Evolutionary conservation across 2,329 filamentous ascomycete species (phyloP).

Genomic region (Zymoseptoria crescenta): DNA sequence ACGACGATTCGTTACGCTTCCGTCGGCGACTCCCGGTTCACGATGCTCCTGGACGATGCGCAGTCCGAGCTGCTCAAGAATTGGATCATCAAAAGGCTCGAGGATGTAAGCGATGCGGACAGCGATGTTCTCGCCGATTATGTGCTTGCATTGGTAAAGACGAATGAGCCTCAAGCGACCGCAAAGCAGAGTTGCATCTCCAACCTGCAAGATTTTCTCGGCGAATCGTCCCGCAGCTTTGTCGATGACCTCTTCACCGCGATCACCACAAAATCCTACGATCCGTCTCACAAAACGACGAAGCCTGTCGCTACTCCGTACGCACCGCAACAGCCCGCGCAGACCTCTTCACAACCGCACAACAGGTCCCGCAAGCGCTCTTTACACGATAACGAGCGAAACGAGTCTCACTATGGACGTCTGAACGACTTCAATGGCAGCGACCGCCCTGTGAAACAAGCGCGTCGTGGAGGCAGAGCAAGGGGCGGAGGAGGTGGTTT

Average conservation of each 20-base stretch:
- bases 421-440: slow-evolving; percentile 25
- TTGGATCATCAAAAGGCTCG: slow-evolving; percentile 71
- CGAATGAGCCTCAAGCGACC: slow-evolving; percentile 57
- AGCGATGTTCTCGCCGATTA: slow-evolving; percentile 77
- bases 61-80: slow-evolving; percentile 56
- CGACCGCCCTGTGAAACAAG: slow-evolving; percentile 51
- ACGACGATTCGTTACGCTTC: not conserved
- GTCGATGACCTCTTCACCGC: slow-evolving; percentile 64
- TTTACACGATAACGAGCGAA: slow-evolving; percentile 48
- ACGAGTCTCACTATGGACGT: slow-evolving; percentile 33
- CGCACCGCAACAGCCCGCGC: slow-evolving; percentile 12
- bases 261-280: slow-evolving; percentile 48
- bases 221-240: slow-evolving; percentile 55
- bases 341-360: slow-evolving; percentile 9
- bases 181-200: slow-evolving; percentile 61
- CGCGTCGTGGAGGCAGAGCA: slow-evolving; percentile 46
- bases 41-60: slow-evolving; percentile 49
- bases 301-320: slow-evolving; percentile 12
- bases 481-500: slow-evolving; percentile 37
- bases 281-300: slow-evolving; percentile 22
- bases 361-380: slow-evolving; percentile 47
- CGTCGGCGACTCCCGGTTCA: not conserved
- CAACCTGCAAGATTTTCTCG: slow-evolving; percentile 68
- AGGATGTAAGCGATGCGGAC: slow-evolving; percentile 69
- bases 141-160: slow-evolving; percentile 66